These are phyloP conservation scores for Obelidium mucronatum DNA, from an alignment of 192 early-diverging fungal genomes.

Conservation along the genomic window DNA sequence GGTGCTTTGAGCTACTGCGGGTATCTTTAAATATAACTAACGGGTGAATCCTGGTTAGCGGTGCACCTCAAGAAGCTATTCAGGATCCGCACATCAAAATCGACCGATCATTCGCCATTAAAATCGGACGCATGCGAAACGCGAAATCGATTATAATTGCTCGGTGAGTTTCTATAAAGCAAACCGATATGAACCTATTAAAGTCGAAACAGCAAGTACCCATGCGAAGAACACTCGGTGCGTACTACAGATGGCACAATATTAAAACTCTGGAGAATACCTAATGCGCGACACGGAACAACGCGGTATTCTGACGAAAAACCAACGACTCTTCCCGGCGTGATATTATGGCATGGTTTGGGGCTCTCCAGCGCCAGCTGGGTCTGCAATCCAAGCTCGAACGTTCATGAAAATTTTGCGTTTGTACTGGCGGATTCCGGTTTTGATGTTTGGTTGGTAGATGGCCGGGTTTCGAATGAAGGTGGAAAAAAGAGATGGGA, in stretches of 20 bases:
- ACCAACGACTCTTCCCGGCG: constrained; percentile 72
- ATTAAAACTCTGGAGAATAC: constrained; percentile 76
- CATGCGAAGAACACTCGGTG: constrained; percentile 79
- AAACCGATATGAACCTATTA: background rate
- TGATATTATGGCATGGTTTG: constrained; percentile 93
- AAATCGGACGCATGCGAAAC: constrained; percentile 9
- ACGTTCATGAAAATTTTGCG: constrained; percentile 69
- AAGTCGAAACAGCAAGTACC: constrained; percentile 63
- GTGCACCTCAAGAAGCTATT: background rate
- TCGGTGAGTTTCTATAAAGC: background rate
- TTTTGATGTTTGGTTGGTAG: constrained; percentile 97
- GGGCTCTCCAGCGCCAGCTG: constrained; percentile 94
- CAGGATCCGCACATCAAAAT: background rate
- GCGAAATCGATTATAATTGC: constrained; percentile 21
- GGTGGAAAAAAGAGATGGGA: constrained; percentile 82
- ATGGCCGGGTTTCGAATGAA: constrained; percentile 89
- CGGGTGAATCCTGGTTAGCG: background rate
- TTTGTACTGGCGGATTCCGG: constrained; percentile 83
- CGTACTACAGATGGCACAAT: constrained; percentile 78
- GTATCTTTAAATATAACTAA: too few relatives aligned
- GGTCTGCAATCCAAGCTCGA: constrained; percentile 83
- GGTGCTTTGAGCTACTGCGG: too few relatives aligned
- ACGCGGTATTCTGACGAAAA: constrained; percentile 6
- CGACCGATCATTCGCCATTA: constrained; percentile 14
- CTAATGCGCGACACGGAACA: constrained; percentile 37